These are phyloP conservation scores for Sorghum bicolor DNA, from an alignment of 176 grass and related monocot genomes.

Conservation along the genomic window DNA sequence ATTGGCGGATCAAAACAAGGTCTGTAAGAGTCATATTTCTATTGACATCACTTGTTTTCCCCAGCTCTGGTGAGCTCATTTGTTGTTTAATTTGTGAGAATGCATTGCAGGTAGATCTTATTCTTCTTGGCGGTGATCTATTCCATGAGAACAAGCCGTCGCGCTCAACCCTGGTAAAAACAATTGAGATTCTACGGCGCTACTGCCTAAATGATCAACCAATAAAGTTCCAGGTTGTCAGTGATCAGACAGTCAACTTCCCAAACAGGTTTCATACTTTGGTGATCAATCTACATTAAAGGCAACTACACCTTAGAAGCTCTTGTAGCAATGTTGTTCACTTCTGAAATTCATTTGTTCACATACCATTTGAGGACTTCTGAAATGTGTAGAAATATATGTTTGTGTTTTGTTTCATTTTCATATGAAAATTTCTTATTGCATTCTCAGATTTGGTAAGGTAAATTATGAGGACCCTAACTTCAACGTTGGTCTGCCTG, in stretches of 20 bases:
- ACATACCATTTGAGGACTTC: background rate
- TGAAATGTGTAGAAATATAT: background rate
- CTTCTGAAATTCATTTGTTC: background rate
- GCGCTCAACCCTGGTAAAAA: slow-evolving; percentile 63
- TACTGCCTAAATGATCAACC: slow-evolving; percentile 57
- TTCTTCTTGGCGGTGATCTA: slow-evolving; percentile 80
- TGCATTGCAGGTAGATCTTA: slow-evolving; percentile 65
- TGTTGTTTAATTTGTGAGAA: background rate
- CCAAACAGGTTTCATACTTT: slow-evolving; percentile 39
- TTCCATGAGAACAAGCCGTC: slow-evolving; percentile 96
- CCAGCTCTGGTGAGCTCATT: background rate
- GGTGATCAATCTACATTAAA: background rate
- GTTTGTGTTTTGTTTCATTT: background rate
- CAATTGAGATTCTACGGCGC: slow-evolving; percentile 72
- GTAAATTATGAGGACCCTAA: slow-evolving; percentile 87
- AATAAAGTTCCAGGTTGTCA: slow-evolving; percentile 78
- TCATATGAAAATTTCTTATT: background rate
- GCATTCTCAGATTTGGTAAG: slow-evolving; percentile 61
- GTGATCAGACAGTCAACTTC: slow-evolving; percentile 64
- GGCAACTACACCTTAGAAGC: background rate
- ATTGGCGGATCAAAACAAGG: slow-evolving; percentile 77
- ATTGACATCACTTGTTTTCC: background rate
- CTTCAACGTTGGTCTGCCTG: slow-evolving; percentile 77
- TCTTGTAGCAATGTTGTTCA: background rate
- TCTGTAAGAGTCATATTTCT: slow-evolving; percentile 23